A percentile compares a stretch with the other conserved stretches of the same genome.
Conservation (phyloP, 1,284 basidiomycete species). For the Cryptococcus sp. region DNA sequence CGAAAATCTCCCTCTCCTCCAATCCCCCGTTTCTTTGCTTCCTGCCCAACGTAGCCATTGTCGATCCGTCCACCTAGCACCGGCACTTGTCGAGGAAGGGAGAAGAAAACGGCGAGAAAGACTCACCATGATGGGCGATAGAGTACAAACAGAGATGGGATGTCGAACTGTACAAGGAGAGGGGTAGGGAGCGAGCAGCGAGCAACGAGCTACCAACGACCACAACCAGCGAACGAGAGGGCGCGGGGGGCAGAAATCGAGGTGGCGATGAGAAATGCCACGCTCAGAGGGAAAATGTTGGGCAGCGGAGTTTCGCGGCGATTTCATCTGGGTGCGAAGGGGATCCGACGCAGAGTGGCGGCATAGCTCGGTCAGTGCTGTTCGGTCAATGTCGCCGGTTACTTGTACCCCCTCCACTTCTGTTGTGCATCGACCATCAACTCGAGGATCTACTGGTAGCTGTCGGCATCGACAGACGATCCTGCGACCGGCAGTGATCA, state of each 20-base stretch:
- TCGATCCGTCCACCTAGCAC: background rate
- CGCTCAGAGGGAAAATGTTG: background rate
- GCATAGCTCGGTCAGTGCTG: too few relatives aligned
- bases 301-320: constrained; percentile 14
- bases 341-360: background rate
- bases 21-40: background rate
- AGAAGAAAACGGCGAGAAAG: background rate
- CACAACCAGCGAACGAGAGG: background rate
- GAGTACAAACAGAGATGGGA: background rate
- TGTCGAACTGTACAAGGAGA: background rate
- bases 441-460: too few relatives aligned
- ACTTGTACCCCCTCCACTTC: too few relatives aligned
- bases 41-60: background rate
- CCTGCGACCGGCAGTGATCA: too few relatives aligned
- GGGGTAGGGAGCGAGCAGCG: background rate
- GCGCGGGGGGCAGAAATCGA: background rate
- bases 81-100: too few relatives aligned
- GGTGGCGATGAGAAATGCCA: background rate
- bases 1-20: background rate
- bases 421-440: too few relatives aligned
- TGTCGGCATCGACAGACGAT: too few relatives aligned
- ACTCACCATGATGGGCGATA: constrained; percentile 16
- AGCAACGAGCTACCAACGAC: background rate
- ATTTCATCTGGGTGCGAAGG: background rate
- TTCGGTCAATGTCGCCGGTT: too few relatives aligned